Evolutionary conservation across 2,329 filamentous ascomycete species (phyloP).

Genomic region (Scleromitrula shiraiana): DNA sequence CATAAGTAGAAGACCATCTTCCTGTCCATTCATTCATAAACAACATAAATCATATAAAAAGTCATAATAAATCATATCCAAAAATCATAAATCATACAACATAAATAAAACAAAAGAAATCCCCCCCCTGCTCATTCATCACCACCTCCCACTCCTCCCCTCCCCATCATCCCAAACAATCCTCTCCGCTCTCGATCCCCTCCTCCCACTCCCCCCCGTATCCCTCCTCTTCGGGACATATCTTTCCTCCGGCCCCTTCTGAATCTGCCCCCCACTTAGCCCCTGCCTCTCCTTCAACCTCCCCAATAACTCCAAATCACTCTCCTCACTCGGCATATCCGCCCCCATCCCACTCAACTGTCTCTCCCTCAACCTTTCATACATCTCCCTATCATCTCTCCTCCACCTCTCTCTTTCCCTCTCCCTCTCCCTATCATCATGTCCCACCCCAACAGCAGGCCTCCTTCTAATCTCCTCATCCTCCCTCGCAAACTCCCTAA

Average conservation of each 20-base stretch:
- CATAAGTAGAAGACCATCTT: no score
- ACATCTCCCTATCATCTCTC: not conserved
- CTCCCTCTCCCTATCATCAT: slow-evolving; percentile 8
- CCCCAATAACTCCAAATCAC: not conserved
- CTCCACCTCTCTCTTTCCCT: not conserved
- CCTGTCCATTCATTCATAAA: no score
- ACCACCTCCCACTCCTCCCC: slow-evolving; percentile 3
- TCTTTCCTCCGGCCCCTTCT: slow-evolving; percentile 3
- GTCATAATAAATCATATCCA: no score
- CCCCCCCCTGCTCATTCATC: not conserved
- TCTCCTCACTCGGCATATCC: not conserved
- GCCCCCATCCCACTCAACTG: not conserved
- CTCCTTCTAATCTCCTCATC: slow-evolving; percentile 26
- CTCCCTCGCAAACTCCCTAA: slow-evolving; percentile 17
- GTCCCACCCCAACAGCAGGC: slow-evolving; percentile 15
- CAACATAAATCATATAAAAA: no score
- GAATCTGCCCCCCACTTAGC: slow-evolving; percentile 9
- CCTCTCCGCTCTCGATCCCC: slow-evolving; percentile 1
- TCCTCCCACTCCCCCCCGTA: not conserved
- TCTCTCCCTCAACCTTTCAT: slow-evolving; percentile 7
- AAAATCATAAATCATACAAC: not conserved
- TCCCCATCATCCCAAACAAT: slow-evolving; percentile 7
- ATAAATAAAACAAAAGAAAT: not conserved
- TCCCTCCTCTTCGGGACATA: slow-evolving; percentile 4
- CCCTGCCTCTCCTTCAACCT: not conserved